These are phyloP conservation scores for Holtermannia corniformis DNA, from an alignment of 768 basidiomycete species.

Conservation along the genomic window DNA sequence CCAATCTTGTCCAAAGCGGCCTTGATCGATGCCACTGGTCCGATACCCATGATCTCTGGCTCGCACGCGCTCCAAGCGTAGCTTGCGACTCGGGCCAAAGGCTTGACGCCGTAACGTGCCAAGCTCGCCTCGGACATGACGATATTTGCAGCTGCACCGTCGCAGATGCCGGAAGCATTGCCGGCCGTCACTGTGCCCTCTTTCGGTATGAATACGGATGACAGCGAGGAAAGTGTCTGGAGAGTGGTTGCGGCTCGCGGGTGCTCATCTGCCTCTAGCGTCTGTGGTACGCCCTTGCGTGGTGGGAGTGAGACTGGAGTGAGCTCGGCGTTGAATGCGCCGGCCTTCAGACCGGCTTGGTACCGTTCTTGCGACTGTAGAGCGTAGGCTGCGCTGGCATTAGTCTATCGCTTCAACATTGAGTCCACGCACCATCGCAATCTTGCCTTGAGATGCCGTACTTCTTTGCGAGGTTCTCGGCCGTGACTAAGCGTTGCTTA, in stretches of 20 bases:
- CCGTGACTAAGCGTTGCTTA: constrained; percentile 30
- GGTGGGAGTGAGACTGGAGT: constrained; percentile 28
- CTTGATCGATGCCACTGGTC: constrained; percentile 37
- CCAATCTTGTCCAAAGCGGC: constrained; percentile 25
- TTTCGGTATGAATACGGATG: constrained; percentile 40
- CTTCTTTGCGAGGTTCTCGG: constrained; percentile 44
- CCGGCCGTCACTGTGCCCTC: constrained; percentile 42
- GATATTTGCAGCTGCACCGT: constrained; percentile 44
- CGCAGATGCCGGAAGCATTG: constrained; percentile 43
- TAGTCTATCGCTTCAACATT: neutral
- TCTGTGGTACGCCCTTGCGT: constrained; percentile 24
- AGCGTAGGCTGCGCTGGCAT: constrained; percentile 29
- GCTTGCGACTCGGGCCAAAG: constrained; percentile 40
- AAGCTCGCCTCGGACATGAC: constrained; percentile 41
- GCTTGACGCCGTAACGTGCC: constrained; percentile 38
- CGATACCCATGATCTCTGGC: constrained; percentile 45
- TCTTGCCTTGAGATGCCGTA: constrained; percentile 43
- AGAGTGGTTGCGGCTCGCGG: constrained; percentile 41
- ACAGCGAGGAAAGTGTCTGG: constrained; percentile 34
- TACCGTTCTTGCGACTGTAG: constrained; percentile 41
- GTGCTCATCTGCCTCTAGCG: constrained; percentile 39
- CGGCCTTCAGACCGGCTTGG: constrained; percentile 27
- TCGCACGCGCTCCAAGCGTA: constrained; percentile 44
- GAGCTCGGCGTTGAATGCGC: constrained; percentile 36
- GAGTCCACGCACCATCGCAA: constrained; percentile 34